Evolutionary conservation across 1,284 basidiomycete species (phyloP), one percentile per base, ranked within the genome.

Genomic region (Bjerkandera adusta): DNA sequence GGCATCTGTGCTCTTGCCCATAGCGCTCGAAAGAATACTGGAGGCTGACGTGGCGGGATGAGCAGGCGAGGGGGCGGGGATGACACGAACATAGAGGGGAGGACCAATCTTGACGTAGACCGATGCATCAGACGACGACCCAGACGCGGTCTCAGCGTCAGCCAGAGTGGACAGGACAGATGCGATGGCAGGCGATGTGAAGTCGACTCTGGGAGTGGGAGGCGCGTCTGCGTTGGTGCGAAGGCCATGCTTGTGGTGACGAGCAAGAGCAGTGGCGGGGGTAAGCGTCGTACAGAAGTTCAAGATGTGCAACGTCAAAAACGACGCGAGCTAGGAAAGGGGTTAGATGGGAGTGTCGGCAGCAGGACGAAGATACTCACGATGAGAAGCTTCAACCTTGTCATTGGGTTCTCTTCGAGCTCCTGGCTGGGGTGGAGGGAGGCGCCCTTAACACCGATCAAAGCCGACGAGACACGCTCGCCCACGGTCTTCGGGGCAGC

Each of bases 251-350:
- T 58, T 59, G 57, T 60, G 45, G 54, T 82, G 77, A 40, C 83
- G 76, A 21, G 75, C 77, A 55, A 84, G 66, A 0, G 83, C 77
- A 1, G 83, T 79, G 42, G 81, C 77, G 32, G 88, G 83, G 0
- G 93, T 89, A 42, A 99, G 79, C 0, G 96, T 96, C 1, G 96
- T 92, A 66, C 89, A 89, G 48, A 98, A 79, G 72, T 98, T 99
- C 57, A 97, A 79, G 47, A 94, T 80, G 61, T 97, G 94, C 1
- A 97, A 70, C 0, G 83, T 85, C 53, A 95, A 75, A 77, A 97
- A 97, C 2, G 92, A 84, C 22, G 85, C 83, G 55, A 96, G 90
- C 81, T 79, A 51, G 22, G 29, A 13, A 15, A 20, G 44, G 26
- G 20, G 36, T 25, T 29, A 47, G 29, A 34, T 20, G 6, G 22